Evolutionary conservation across 2,329 filamentous ascomycete species (phyloP), one percentile per base, ranked within the genome.

Genomic region (Raffaelea ambrosiae): DNA sequence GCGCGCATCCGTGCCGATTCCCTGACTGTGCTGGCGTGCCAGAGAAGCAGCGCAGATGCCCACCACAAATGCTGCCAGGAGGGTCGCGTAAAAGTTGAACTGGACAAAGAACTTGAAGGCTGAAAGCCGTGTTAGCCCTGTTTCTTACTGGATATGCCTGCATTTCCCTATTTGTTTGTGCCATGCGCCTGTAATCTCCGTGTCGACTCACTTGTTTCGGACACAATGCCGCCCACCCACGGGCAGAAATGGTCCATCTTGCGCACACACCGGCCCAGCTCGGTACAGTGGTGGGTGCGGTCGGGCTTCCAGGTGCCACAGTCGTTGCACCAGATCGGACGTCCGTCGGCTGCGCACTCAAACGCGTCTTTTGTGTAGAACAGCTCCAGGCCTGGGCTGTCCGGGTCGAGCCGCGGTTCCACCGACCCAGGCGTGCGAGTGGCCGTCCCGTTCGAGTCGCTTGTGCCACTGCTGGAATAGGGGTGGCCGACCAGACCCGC

Each of bases 241-340:
- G 91, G 93, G 59, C 93, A 98, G 58, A 90, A 93, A 61, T 97
- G 91, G 54, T 97, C 91, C 85, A 96, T 93, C 59, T 93, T 93
- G 38, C 77, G 70, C 20, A 95, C 85, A 59, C 91, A 97, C 40
- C 88, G 76, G 44, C 80, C 80, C 13, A 93, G 70, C 60, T 95
- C 87, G 46, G 83, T 83, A 59, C 86, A 94, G 64, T 97, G 91
- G 61, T 95, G 89, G 3, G 85, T 78, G 3, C 91, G 77, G 59
- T 96, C 91, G 0, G 86, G 82, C 64, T 96, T 97, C 80, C 86
- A 95, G 54, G 84, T 87, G 48, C 78, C 78, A 62, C 91, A 98
- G 46, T 79, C 77, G 4, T 82, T 83, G 66, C 91, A 98, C 81
- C 88, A 97, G 29, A 81, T 78, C 0, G 91, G 91, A n/a, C 83